phyloP scores from a whole-genome alignment of 2,329 filamentous ascomycete species.

The Penicillium aurantiogriseum region DNA sequence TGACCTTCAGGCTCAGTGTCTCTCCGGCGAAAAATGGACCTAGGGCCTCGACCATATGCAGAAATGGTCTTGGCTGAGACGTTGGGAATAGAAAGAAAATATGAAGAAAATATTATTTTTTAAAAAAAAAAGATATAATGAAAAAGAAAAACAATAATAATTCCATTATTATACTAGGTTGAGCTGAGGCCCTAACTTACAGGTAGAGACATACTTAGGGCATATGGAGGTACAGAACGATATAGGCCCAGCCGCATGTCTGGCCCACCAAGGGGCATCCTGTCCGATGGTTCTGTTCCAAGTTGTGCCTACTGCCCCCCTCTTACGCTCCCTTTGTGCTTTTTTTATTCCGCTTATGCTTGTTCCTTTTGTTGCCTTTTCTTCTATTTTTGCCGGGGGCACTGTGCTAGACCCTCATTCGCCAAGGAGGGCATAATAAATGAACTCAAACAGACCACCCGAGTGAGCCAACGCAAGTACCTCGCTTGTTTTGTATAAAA shows the following conservation, averaged over 20 bases:
- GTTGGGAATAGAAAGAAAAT: conserved; percentile 1
- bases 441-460: conserved; percentile 13
- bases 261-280: conserved; percentile 21
- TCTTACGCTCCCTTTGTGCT: conserved; percentile 9
- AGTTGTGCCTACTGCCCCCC: conserved; percentile 5
- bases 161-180: conserved; percentile 7
- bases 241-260: conserved; percentile 19
- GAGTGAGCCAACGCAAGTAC: conserved; percentile 13
- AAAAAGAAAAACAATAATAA: neutral
- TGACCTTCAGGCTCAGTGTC: conserved; percentile 3
- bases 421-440: conserved; percentile 11
- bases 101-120: neutral
- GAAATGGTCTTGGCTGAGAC: conserved; percentile 15
- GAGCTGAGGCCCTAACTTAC: conserved; percentile 10
- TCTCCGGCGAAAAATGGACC: conserved; percentile 15
- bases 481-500: conserved; percentile 22
- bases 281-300: conserved; percentile 16
- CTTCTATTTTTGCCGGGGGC: conserved; percentile 21
- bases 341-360: conserved; percentile 20
- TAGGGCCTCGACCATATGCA: conserved; percentile 23
- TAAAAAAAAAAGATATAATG: neutral
- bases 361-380: conserved; percentile 5
- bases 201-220: conserved; percentile 14
- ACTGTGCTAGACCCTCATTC: conserved; percentile 14
- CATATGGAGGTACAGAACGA: conserved; percentile 7